Conservation (phyloP, 768 basidiomycete species). For the Suillus tomentosus region DNA sequence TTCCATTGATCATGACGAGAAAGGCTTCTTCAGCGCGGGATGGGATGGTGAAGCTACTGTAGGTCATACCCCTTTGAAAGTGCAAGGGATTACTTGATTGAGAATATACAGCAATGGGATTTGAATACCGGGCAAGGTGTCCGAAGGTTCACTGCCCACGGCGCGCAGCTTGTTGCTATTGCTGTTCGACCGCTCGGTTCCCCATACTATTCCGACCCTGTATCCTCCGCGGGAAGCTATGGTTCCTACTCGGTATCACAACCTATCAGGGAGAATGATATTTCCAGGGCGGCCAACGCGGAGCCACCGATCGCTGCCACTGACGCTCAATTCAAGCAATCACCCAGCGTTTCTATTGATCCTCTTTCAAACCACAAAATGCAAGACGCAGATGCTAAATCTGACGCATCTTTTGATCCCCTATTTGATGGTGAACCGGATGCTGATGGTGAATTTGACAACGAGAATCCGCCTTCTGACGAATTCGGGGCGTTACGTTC, state of each 20-base stretch:
- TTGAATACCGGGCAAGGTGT: constrained; percentile 84
- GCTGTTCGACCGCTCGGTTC: constrained; percentile 68
- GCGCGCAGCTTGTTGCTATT: constrained; percentile 81
- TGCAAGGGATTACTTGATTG: constrained; percentile 13
- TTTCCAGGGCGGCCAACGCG: constrained; percentile 23
- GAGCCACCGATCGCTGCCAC: constrained; percentile 23
- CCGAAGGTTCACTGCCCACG: constrained; percentile 78
- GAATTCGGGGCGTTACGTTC: constrained; percentile 20
- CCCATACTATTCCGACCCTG: constrained; percentile 33
- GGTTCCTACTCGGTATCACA: constrained; percentile 19
- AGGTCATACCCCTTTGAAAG: constrained; percentile 33
- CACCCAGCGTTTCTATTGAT: constrained; percentile 26
- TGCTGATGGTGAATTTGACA: constrained; percentile 49
- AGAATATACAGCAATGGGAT: constrained; percentile 85
- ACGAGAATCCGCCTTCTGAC: constrained; percentile 19
- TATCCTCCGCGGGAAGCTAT: constrained; percentile 26
- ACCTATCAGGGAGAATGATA: constrained; percentile 18
- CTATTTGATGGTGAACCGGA: constrained; percentile 88
- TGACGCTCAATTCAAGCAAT: constrained; percentile 17
- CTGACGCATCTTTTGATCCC: constrained; percentile 83
- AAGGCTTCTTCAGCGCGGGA: constrained; percentile 84
- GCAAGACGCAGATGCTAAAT: constrained; percentile 62
- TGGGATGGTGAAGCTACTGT: constrained; percentile 94
- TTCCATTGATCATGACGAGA: constrained; percentile 78
- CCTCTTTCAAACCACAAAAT: constrained; percentile 24